Base-by-base conservation (phyloP, 495 filamentous ascomycete species). In the Hypoxylon fragiforme region DNA sequence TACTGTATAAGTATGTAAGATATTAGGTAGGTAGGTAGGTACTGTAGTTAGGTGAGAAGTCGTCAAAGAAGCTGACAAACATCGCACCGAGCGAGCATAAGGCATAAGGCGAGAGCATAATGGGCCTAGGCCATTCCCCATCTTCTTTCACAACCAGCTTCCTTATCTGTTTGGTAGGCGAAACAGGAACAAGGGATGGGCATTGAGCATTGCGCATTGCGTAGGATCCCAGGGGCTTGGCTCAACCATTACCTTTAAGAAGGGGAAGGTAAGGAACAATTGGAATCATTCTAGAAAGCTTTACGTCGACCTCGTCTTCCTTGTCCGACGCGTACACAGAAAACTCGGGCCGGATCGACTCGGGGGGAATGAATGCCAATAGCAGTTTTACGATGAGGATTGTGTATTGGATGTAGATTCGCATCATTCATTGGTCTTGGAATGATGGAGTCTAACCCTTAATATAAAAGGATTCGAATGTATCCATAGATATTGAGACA, bases 281-380 rank as follows among this genome's bases (percentile, higher is more conserved):
- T 53, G 20, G 39, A 54, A 54, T 18, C 31, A 28, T 60, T 54
- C 57, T 41, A 60, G 57, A 54, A 34, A 41, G 18, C 57, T 13
- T 16, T 43, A n/a, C n/a, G n/a, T 20, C 39, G 35, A 14, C 26
- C 38, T 44, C 44, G 44, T 44, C 24, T 24, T 43, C 36, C 42
- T 35, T 47, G 43, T 11, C 21, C 22, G 3, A 16, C 24, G 14
- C n/a, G 42, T 34, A 12, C 12, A 11, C 24, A 9, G 24, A 28
- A 28, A 41, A 47, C 12, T 51, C 42, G 30, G 31, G 20, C 22
- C 37, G 20, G 19, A 53, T 32, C 16, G 21, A 38, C 19, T 20
- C 44, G 32, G 44, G 43, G 24, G 31, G 15, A 36, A 32, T 32
- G 36, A 21, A 19, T 21, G n/a, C n/a, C n/a, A n/a, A n/a, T n/a